These are phyloP conservation scores for Pseudisothecium myosuroides DNA, from an alignment of 225 moss, liverwort and hornwort genomes.

Conservation along the genomic window DNA sequence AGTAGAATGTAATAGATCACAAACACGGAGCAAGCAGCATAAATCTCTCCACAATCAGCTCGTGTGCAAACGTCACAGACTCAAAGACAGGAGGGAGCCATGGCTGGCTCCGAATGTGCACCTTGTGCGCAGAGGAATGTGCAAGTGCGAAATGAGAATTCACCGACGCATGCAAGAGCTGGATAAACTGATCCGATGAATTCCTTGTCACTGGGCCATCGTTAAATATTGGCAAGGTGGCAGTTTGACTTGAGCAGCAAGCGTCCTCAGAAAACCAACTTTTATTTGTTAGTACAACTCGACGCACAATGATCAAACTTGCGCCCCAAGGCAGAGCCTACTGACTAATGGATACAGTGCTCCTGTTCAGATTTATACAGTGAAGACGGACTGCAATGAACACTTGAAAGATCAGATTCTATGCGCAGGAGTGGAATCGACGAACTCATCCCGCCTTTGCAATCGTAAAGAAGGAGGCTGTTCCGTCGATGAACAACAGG, in stretches of 20 bases:
- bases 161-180: neutral
- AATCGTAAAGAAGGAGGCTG: neutral
- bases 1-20: neutral
- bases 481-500: neutral
- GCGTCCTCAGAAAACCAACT: neutral
- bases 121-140: neutral
- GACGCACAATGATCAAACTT: neutral
- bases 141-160: neutral
- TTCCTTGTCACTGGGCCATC: neutral
- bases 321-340: neutral
- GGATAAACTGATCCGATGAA: neutral
- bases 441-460: neutral
- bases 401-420: neutral
- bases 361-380: neutral
- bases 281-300: neutral
- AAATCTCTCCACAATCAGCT: neutral
- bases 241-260: neutral
- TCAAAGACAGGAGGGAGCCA: neutral
- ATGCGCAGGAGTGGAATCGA: neutral
- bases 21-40: neutral
- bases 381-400: neutral
- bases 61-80: neutral
- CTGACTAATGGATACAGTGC: neutral
- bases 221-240: neutral
- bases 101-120: neutral